Evolutionary conservation across 306 rosid genomes (phyloP).

Genomic region (Crataegus laevigata): DNA sequence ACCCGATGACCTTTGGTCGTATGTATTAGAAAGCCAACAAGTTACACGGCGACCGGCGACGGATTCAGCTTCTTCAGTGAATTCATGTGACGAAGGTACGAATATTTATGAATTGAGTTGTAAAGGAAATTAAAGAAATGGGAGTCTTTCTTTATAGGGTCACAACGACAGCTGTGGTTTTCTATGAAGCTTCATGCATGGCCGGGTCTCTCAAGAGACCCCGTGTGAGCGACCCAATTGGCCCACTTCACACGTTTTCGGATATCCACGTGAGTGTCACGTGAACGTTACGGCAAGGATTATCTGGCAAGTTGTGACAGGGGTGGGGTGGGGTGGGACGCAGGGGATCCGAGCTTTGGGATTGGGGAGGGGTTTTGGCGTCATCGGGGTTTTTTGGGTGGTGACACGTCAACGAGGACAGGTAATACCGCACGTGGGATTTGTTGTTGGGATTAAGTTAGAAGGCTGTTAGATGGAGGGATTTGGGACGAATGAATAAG

Average conservation of each 20-base stretch:
- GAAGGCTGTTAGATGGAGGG: neutral
- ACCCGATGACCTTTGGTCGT: no score
- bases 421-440: neutral
- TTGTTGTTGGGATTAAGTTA: neutral
- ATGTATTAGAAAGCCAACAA: no score
- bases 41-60: no score
- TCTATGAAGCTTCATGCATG: neutral
- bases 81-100: no score
- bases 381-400: no score
- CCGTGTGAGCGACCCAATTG: neutral
- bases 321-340: neutral
- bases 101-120: neutral
- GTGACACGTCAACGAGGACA: neutral
- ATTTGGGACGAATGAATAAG: neutral
- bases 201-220: neutral
- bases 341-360: neutral
- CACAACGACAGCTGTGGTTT: slow-evolving; percentile 2
- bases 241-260: neutral
- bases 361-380: no score
- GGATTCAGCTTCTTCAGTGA: no score
- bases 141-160: neutral
- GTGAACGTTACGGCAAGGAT: neutral
- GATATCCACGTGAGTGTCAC: neutral
- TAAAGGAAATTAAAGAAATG: neutral
- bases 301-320: neutral